Evolutionary conservation across 805 yeast species (phyloP).

Genomic region (Ogataea sp.): DNA sequence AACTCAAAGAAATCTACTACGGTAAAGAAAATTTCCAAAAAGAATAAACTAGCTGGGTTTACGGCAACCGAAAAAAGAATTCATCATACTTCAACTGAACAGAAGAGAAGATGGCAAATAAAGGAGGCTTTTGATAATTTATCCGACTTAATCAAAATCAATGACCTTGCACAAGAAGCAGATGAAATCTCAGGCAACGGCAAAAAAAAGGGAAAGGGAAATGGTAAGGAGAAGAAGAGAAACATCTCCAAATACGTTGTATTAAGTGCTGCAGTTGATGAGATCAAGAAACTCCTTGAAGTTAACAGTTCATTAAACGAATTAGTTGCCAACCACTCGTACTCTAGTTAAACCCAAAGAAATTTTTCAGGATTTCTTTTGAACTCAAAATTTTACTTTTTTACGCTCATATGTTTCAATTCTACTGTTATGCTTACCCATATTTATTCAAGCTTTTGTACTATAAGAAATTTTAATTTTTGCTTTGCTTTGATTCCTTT

Average conservation of each 20-base stretch:
- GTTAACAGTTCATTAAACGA: constrained; percentile 4
- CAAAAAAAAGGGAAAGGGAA: constrained; percentile 2
- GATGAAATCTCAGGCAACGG: too few relatives aligned
- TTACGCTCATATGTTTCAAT: too few relatives aligned
- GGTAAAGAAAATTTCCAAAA: neutral
- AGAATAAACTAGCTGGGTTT: constrained; percentile 9
- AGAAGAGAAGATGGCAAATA: constrained; percentile 27
- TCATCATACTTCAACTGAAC: constrained; percentile 31
- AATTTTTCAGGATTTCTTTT: too few relatives aligned
- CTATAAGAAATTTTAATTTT: too few relatives aligned
- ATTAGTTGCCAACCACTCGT: too few relatives aligned
- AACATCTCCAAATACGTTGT: constrained; percentile 18
- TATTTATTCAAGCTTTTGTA: too few relatives aligned
- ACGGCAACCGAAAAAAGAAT: constrained; percentile 25
- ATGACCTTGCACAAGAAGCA: too few relatives aligned
- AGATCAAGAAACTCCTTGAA: constrained; percentile 18
- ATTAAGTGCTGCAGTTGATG: constrained; percentile 17
- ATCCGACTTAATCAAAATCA: constrained; percentile 15
- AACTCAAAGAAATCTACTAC: neutral
- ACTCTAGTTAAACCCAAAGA: too few relatives aligned
- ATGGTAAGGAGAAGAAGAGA: constrained; percentile 9
- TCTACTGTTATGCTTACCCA: too few relatives aligned
- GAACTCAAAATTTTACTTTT: too few relatives aligned
- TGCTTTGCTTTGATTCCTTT: too few relatives aligned
- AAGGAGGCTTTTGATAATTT: constrained; percentile 28